Conservation (phyloP, 1,284 basidiomycete genomes). For the Omphalotus olearius region DNA sequence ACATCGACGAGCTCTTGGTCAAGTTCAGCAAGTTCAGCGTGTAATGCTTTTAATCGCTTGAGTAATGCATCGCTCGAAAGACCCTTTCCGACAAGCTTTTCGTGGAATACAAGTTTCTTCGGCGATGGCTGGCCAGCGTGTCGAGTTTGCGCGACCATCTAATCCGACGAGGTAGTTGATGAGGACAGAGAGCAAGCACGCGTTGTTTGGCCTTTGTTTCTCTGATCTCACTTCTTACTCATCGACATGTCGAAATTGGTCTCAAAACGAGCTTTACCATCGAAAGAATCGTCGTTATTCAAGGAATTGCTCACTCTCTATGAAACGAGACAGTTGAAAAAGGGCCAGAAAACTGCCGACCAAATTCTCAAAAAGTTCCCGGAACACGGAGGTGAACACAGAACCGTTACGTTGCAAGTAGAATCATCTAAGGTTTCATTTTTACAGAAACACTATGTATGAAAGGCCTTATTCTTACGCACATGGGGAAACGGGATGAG, state of each 20-base stretch:
- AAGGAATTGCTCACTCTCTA: slow-evolving; percentile 87
- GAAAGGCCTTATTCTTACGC: slow-evolving; percentile 86
- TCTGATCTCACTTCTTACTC: background rate
- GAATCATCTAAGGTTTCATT: slow-evolving; percentile 7
- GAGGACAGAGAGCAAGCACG: background rate
- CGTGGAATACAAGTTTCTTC: slow-evolving; percentile 70
- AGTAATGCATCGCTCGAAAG: slow-evolving; percentile 72
- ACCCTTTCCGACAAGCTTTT: slow-evolving; percentile 72
- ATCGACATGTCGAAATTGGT: slow-evolving; percentile 32
- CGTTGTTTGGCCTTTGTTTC: slow-evolving; percentile 2
- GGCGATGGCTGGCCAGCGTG: slow-evolving; percentile 45
- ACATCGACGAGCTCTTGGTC: slow-evolving; percentile 88
- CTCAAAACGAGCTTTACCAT: slow-evolving; percentile 46
- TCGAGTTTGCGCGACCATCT: slow-evolving; percentile 72
- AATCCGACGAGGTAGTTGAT: slow-evolving; percentile 20
- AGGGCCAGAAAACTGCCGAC: slow-evolving; percentile 90
- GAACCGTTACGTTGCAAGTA: slow-evolving; percentile 2
- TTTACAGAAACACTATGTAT: slow-evolving; percentile 84
- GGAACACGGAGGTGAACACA: slow-evolving; percentile 82
- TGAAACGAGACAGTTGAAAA: slow-evolving; percentile 88
- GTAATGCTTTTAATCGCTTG: slow-evolving; percentile 81
- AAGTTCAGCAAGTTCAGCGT: slow-evolving; percentile 76
- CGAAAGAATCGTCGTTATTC: slow-evolving; percentile 87
- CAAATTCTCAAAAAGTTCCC: slow-evolving; percentile 94
- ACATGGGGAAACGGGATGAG: slow-evolving; percentile 81